Base-by-base conservation (phyloP, 345 rosid species). In the Gossypium ekmanianum region DNA sequence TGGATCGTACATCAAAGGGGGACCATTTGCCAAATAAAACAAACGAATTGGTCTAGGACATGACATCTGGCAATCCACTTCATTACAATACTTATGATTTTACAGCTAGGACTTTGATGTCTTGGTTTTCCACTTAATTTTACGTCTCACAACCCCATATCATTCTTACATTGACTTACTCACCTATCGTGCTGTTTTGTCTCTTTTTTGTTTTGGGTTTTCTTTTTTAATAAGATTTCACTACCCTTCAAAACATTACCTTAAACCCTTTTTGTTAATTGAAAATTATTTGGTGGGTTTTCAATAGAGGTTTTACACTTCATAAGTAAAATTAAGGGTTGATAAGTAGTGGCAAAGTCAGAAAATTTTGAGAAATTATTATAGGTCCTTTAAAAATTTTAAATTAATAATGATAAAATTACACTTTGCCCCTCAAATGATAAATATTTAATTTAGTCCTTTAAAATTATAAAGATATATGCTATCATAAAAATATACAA, bases 351-450 rank as follows among this genome's bases (percentile, higher is more conserved):
- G 7, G 41, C 0, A 5, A 34, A 34, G 1, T 34, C 1, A 5
- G 0, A 34, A 34, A 4, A 34, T 1, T 34, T 34, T 34, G 6
- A 0, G 1, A 5, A 4, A 34, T 29, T 29, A 29, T 29, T 29
- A 29, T 29, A 29, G 1, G 0, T 29, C 0, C 0, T 29, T 29
- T 29, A 29, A 34, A 29, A 34, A 34, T 4, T 34, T 34, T 34
- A 34, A 34, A 34, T 34, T 34, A 34, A 0, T 4, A 34, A 34
- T 34, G 6, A 0, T 34, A 34, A 29, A 29, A 29, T 29, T 29
- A 29, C 0, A 29, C 0, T 29, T 29, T 29, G 0, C 1, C 4
- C 1, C 0, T 29, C 0, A 29, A 29, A 29, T 29, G 0, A 29
- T 29, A 4, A 34, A 34, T 4, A 34, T 0, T 29, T 34, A 0